These are phyloP conservation scores for Nannizzia gypsea DNA, from an alignment of 2,329 filamentous ascomycete genomes.

Conservation along the genomic window DNA sequence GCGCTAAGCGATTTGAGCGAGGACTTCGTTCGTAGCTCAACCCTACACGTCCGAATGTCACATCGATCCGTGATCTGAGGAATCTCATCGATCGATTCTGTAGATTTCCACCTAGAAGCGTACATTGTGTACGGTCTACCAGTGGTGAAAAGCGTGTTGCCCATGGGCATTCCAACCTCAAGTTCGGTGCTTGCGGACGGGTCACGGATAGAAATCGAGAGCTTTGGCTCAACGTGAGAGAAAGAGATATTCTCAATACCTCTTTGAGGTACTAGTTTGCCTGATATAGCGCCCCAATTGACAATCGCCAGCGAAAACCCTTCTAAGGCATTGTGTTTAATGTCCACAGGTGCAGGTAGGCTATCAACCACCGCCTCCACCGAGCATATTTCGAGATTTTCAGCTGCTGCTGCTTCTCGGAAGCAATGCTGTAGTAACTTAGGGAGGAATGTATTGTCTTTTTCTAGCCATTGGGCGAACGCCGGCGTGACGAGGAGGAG, in stretches of 20 bases:
- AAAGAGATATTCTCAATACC: conserved; percentile 21
- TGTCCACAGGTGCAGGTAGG: conserved; percentile 18
- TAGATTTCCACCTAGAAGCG: conserved; percentile 24
- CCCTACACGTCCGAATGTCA: conserved; percentile 24
- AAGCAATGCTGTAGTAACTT: conserved; percentile 23
- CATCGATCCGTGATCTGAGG: conserved; percentile 19
- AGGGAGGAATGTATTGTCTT: conserved; percentile 22
- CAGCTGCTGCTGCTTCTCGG: conserved; percentile 9
- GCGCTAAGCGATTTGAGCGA: conserved; percentile 19
- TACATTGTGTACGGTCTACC: conserved; percentile 31
- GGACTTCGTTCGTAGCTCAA: conserved; percentile 16
- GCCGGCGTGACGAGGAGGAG: conserved; percentile 28
- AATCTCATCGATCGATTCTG: background rate
- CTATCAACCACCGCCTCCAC: conserved; percentile 29
- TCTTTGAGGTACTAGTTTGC: conserved; percentile 21
- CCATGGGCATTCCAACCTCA: conserved; percentile 30
- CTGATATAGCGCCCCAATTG: conserved; percentile 19
- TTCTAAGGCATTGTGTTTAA: conserved; percentile 18
- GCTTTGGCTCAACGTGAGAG: conserved; percentile 22
- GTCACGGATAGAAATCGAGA: conserved; percentile 21
- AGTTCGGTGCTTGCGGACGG: conserved; percentile 6
- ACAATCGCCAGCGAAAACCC: conserved; percentile 27
- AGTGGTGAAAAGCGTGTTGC: conserved; percentile 33
- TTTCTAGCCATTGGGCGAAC: conserved; percentile 29
- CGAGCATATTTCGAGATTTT: conserved; percentile 16